Percentiles rank a stretch among this genome's conserved stretches.
These are phyloP conservation scores for Populus trichocarpa DNA, from an alignment of 441 rosid genomes.

Conservation along the genomic window DNA sequence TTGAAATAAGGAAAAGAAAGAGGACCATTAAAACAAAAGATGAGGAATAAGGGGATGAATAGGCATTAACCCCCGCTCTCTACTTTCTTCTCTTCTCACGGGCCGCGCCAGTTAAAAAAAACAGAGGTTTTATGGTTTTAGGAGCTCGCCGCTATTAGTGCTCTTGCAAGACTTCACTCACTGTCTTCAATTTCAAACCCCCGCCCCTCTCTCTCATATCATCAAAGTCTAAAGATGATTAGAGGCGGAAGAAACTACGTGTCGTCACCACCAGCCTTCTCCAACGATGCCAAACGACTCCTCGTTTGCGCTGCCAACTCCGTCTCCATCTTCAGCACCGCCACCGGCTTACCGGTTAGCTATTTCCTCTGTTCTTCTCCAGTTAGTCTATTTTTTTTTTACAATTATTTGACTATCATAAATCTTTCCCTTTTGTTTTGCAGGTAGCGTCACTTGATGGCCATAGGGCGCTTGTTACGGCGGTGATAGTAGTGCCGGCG, in stretches of 20 bases:
- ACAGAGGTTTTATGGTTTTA: too few species aligned
- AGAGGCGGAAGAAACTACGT: constrained; percentile 80
- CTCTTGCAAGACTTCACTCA: too few species aligned
- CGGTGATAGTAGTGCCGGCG: constrained; percentile 72
- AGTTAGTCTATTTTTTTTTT: neutral
- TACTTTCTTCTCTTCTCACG: too few species aligned
- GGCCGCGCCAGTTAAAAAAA: too few species aligned
- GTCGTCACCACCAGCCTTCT: constrained; percentile 77
- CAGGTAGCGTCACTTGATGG: constrained; percentile 74
- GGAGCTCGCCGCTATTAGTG: too few species aligned
- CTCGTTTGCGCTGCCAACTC: constrained; percentile 77
- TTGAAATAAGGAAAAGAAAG: too few species aligned
- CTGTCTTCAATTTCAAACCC: too few species aligned
- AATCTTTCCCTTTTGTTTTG: neutral
- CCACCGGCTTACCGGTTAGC: constrained; percentile 77
- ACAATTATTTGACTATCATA: neutral
- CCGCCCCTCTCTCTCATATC: too few species aligned
- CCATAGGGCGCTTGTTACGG: constrained; percentile 71
- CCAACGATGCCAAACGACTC: constrained; percentile 84
- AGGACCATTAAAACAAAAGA: too few species aligned
- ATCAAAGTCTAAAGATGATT: constrained; percentile 39
- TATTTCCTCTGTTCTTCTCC: neutral
- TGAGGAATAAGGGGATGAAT: too few species aligned
- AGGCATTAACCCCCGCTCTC: too few species aligned
- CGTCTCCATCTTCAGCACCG: constrained; percentile 77